Base-by-base conservation (phyloP, 352 stramenopile species). In the Phytophthora tubulina region DNA sequence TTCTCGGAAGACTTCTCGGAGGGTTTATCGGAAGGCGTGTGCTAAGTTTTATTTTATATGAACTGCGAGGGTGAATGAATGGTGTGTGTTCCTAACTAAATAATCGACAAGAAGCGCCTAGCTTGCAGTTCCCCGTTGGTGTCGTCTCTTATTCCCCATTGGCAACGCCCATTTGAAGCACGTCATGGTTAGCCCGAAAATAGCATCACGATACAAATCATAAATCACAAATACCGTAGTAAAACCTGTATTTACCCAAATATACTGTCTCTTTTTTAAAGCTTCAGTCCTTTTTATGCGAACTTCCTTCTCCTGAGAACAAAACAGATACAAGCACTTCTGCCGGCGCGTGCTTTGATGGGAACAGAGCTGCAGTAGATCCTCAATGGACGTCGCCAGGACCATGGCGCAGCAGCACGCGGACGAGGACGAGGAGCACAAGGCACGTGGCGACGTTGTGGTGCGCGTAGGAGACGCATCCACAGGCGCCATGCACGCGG, bases 1-100 rank as follows among this genome's bases (percentile, higher is more conserved):
- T 83, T 89, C 48, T 95, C 88, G 15, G 86, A 94, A 58, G 87
- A 95, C 54, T 81, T 91, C 42, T 89, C 80, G 6, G 87, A 94
- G 55, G 82, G 85, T 3, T 63, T 95, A 45, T 91, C 85, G 36
- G 88, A 95, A 75, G 88, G 88, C 59, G 88, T 95, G 59, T 95
- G 88, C 81, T 95, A 87, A 66, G 56, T 69, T 71, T 70, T 75
- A 42, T 54, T 70, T 71, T 76, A 73, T 76, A 71, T 80, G 61
- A 75, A 63, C 58, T 56, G 52, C 41, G 3, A 46, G 17, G 51
- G n/a, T 11, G 10, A 44, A 44, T 54, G 46, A 10, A 49, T 59
- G 52, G 41, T 63, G 49, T 71, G 52, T 27, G 56, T 70, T 46
- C 36, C 38, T 36, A 21, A 56, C 42, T 61, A 59, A 27, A 55